A percentile compares a stretch with the other conserved stretches of the same genome.
phyloP scores from a whole-genome alignment of 2,329 filamentous ascomycete genomes.

The Byssoonygena ceratinophila region DNA sequence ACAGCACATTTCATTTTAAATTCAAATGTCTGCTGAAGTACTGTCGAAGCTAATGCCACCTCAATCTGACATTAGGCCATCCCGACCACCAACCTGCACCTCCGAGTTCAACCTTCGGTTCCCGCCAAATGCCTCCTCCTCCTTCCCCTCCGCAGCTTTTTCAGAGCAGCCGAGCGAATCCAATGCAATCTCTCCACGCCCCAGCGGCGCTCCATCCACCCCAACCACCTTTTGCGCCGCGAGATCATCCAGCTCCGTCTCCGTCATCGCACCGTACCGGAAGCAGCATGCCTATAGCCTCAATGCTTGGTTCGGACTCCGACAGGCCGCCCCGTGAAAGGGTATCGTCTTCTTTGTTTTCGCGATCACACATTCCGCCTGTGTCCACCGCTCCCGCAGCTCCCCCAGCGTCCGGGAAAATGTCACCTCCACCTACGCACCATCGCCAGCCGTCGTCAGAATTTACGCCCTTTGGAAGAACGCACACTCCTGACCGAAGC shows the following conservation, averaged over 20 bases:
- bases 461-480: slow-evolving; percentile 53
- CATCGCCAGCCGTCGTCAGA: slow-evolving; percentile 44
- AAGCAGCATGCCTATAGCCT: slow-evolving; percentile 64
- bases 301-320: slow-evolving; percentile 52
- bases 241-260: slow-evolving; percentile 44
- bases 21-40: too few species aligned
- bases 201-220: slow-evolving; percentile 33
- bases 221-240: slow-evolving; percentile 31
- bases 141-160: slow-evolving; percentile 43
- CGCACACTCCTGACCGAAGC: slow-evolving; percentile 60
- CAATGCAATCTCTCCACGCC: slow-evolving; percentile 32
- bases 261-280: slow-evolving; percentile 44
- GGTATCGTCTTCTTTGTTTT: slow-evolving; percentile 37
- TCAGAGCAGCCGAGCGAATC: slow-evolving; percentile 32
- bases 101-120: slow-evolving; percentile 28
- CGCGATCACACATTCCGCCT: slow-evolving; percentile 26
- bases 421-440: slow-evolving; percentile 36
- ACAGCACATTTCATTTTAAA: background rate
- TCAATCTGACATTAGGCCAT: slow-evolving; percentile 11
- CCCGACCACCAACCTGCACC: slow-evolving; percentile 20
- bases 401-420: slow-evolving; percentile 26
- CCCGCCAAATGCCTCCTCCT: slow-evolving; percentile 43
- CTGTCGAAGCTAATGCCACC: slow-evolving; percentile 5
- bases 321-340: slow-evolving; percentile 39
- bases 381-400: slow-evolving; percentile 26